Conservation (phyloP, 352 stramenopile genomes). For the Phytophthora agathidicida region DNA sequence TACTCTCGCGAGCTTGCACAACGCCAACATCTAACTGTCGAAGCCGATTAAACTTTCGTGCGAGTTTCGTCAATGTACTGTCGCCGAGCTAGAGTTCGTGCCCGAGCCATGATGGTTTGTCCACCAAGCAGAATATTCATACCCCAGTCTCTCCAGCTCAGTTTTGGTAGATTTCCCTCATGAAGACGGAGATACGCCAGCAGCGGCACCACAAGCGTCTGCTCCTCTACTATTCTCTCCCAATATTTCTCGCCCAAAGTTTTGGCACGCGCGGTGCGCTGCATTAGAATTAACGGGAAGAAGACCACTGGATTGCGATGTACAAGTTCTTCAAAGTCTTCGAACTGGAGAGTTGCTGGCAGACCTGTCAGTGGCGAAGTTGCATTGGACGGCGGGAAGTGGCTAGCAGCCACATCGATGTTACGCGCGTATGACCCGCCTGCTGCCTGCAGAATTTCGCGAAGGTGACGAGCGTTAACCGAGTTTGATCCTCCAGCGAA, state of each 20-base stretch:
- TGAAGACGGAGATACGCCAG: conserved; percentile 49
- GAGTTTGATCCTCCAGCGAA: conserved; percentile 33
- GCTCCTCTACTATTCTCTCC: conserved; percentile 50
- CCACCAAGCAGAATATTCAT: conserved; percentile 32
- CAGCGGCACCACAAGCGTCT: conserved; percentile 38
- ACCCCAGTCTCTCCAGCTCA: conserved; percentile 47
- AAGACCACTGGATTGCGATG: conserved; percentile 55
- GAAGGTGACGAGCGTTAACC: conserved; percentile 43
- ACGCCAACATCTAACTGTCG: conserved; percentile 26
- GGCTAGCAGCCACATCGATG: conserved; percentile 47
- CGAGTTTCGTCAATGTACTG: conserved; percentile 35
- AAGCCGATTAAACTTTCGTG: conserved; percentile 18
- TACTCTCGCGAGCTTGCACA: conserved; percentile 53
- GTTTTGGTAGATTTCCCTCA: conserved; percentile 38
- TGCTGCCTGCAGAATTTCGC: conserved; percentile 48
- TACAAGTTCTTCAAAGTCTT: conserved; percentile 60
- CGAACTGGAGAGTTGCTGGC: conserved; percentile 39
- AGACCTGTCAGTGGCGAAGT: conserved; percentile 26
- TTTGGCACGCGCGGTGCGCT: conserved; percentile 44
- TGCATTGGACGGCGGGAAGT: conserved; percentile 36
- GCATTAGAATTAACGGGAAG: conserved; percentile 56
- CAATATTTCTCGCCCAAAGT: conserved; percentile 59
- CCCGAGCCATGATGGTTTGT: conserved; percentile 31
- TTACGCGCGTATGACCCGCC: conserved; percentile 51
- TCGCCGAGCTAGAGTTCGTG: conserved; percentile 39